A percentile compares a stretch with the other conserved stretches of the same genome.
phyloP scores from a whole-genome alignment of 176 grass and related monocot species.

The Phoenix dactylifera region DNA sequence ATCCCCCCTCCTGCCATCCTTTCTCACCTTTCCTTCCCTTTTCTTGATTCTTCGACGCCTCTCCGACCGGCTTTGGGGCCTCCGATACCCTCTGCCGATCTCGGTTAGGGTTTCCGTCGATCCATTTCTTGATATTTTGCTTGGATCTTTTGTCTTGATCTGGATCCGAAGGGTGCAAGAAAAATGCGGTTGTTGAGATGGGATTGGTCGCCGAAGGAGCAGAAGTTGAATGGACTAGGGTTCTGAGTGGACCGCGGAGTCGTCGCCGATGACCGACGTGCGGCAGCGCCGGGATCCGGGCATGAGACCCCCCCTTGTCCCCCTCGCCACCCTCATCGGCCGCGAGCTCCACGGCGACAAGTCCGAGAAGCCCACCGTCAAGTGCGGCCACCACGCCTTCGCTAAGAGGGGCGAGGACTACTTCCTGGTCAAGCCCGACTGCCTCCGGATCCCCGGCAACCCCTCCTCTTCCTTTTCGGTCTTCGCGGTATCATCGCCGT shows the following conservation, averaged over 20 bases:
- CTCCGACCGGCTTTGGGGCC: no score
- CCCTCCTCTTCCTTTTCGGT: conserved; percentile 71
- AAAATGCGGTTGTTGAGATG: no score
- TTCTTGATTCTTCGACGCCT: no score
- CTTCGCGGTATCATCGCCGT: conserved; percentile 48
- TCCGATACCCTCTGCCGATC: no score
- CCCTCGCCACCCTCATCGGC: conserved; percentile 9
- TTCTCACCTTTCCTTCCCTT: no score
- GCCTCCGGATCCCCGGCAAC: conserved; percentile 65
- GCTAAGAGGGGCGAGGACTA: conserved; percentile 94
- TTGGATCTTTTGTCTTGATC: no score
- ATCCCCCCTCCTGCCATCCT: no score
- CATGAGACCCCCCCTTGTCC: background rate
- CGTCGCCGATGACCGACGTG: background rate
- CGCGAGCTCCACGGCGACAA: conserved; percentile 47
- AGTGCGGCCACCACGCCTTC: conserved; percentile 70
- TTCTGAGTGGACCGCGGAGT: background rate
- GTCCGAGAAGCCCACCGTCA: conserved; percentile 56
- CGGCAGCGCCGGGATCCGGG: conserved; percentile 8
- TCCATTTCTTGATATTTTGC: no score
- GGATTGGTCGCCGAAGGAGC: no score
- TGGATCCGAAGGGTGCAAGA: no score
- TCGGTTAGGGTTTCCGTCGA: no score
- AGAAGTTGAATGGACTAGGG: conserved; percentile 2
- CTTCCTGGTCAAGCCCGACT: conserved; percentile 86